Percentiles rank a stretch among this genome's conserved stretches.
phyloP scores from a whole-genome alignment of 768 basidiomycete species.

The Xanthoconium stramineum region DNA sequence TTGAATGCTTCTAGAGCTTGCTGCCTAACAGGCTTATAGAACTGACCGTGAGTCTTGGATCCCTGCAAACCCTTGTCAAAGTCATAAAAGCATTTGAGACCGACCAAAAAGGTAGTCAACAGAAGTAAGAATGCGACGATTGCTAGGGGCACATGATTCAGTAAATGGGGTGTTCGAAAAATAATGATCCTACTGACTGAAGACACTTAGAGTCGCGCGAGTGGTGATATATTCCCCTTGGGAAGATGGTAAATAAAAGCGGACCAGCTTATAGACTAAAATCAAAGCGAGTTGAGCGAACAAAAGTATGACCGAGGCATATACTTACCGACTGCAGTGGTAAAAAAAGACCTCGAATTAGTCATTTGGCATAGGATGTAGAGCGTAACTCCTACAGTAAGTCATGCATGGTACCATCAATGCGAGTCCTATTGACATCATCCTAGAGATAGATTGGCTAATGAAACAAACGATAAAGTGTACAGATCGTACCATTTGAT shows the following conservation, averaged over 20 bases:
- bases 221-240: conserved; percentile 61
- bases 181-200: conserved; percentile 51
- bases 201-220: conserved; percentile 73
- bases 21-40: conserved; percentile 31
- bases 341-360: conserved; percentile 3
- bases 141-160: conserved; percentile 39
- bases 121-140: conserved; percentile 73
- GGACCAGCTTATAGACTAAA: conserved; percentile 79
- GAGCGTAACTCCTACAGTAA: conserved; percentile 57
- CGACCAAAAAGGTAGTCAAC: conserved; percentile 70
- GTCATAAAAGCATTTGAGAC: conserved; percentile 75
- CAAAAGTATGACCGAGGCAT: not conserved
- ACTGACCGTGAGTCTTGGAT: conserved; percentile 76
- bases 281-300: not conserved
- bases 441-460: conserved; percentile 29
- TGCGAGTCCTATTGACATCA: conserved; percentile 68
- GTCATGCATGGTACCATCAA: conserved; percentile 75
- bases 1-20: conserved; percentile 19
- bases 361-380: not conserved
- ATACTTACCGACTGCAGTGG: conserved; percentile 28
- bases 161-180: not conserved
- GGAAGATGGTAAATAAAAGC: conserved; percentile 70
- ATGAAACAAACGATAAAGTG: not conserved
- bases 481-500: conserved; percentile 60
- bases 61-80: conserved; percentile 75